Evolutionary conservation across 768 basidiomycete species (phyloP), one percentile per base, ranked within the genome.

Genomic region (Trametes coccinea): DNA sequence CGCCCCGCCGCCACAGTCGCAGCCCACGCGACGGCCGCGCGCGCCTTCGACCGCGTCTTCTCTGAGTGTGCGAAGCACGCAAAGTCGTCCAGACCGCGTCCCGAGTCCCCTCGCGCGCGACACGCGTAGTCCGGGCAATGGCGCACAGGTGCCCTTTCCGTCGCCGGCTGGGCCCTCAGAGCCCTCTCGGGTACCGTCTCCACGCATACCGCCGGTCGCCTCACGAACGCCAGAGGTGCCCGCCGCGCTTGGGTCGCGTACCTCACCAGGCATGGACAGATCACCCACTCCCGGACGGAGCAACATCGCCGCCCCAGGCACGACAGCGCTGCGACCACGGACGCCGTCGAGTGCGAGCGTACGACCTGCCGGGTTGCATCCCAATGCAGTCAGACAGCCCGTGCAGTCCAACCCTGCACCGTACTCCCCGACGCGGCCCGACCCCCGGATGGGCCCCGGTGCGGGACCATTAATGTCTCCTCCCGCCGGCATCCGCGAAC

Each of bases 1-100:
- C 54, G 53, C 61, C 31, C 61, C 62, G 39, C 45, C 50, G 17
- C 56, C 62, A 47, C 17, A 61, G 56, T 46, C 47, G 40, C 46
- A 49, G 39, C 44, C 40, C 11, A 49, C 51, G 55, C 45, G 59
- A 58, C 70, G 66, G 10, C 16, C 67, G 29, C 66, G 69, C 45
- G 61, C 64, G 14, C 67, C 66, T 40, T 70, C 72, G 44, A 64
- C 67, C 31, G 67, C 66, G 4, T 69, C 67, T 11, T 53, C 61
- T 7, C 49, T 48, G 40, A 60, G 63, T 60, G 7, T 50, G 8
- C 64, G 63, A 2, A 58, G 60, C 40, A 31, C 43, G 11, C 51
- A 62, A 33, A 59, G 58, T 31, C 61, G 64, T n/a, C 59, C 67
- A 22, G 67, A 68, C 17, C 67, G 66, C 62, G 59, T 63, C 13